Conservation (phyloP, 2,329 filamentous ascomycete genomes). For the Magnaporthales sp. region DNA sequence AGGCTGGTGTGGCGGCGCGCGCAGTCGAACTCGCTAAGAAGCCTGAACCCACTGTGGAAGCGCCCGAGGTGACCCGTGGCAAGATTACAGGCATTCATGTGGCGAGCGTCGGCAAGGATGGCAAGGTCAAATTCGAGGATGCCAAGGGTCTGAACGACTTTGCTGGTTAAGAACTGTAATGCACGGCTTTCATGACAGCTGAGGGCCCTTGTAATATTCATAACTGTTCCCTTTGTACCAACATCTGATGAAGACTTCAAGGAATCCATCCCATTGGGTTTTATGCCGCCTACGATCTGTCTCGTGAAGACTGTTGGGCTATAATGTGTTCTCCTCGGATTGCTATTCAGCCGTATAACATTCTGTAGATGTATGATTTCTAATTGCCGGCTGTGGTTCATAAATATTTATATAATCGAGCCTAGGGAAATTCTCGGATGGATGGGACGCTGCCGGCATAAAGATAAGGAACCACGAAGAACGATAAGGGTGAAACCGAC, state of each 20-base stretch:
- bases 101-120: conserved; percentile 48
- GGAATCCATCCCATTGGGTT: not conserved
- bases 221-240: not conserved
- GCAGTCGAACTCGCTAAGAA: conserved; percentile 42
- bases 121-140: conserved; percentile 59
- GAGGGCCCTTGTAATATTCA: not conserved
- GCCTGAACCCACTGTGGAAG: conserved; percentile 12
- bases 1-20: conserved; percentile 59
- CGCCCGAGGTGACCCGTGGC: conserved; percentile 20
- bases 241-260: not conserved
- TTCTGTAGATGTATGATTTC: not conserved
- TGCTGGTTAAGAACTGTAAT: conserved; percentile 24
- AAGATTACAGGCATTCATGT: conserved; percentile 41
- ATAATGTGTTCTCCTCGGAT: not conserved
- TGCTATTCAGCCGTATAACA: not conserved
- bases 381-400: not conserved
- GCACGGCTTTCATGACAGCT: not conserved
- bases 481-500: too few species aligned
- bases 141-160: conserved; percentile 49
- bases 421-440: not conserved
- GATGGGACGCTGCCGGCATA: not conserved
- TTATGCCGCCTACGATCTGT: not conserved
- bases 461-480: not conserved
- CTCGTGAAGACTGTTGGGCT: not conserved
- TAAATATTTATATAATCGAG: not conserved